Base-by-base conservation (phyloP, 257 asterid genomes). In the Cinchona pubescens region DNA sequence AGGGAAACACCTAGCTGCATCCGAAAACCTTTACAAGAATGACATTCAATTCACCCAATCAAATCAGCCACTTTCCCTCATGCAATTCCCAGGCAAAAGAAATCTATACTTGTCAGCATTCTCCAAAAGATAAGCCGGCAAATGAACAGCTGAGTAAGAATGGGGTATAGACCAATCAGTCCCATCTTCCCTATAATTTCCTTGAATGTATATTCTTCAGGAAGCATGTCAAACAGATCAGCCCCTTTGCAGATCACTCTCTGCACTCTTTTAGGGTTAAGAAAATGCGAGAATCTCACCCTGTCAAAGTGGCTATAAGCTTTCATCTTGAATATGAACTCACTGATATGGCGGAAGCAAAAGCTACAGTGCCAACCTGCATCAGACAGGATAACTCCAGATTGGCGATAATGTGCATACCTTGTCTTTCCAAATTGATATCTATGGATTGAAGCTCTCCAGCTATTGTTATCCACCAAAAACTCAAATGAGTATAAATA, bases 341-440 rank as follows among this genome's bases (percentile, higher is more conserved):
- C 97, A 16, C 81, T 82, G 7, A 92, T 88, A 65, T 29, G 87
- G 71, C 91, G 82, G 82, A 90, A 91, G 76, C 97, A 91, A 79
- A 91, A 91, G 92, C 97, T 91, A 38, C 97, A 90, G 61, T 91
- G 96, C 96, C 94, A 91, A 42, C 96, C 96, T 0, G 96, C 84
- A 72, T 91, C 97, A 5, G 85, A 88, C 85, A 89, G 81, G 23
- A 91, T 85, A 16, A 79, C 82, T 18, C 88, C 94, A 27, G 96
- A 86, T 84, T 90, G 97, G 0, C 97, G 84, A 78, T 86, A 91
- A 81, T 91, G 97, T 7, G 97, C 97, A 56, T 90, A 91, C 74
- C 87, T 88, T 4, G 96, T 91, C 78, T 91, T 91, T 12, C 97
- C 97, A 43, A 90, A 82, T 34, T 85, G 84, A 65, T 91, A 91